These are phyloP conservation scores for Hibiscus mutabilis DNA, from an alignment of 345 rosid genomes.

Conservation along the genomic window DNA sequence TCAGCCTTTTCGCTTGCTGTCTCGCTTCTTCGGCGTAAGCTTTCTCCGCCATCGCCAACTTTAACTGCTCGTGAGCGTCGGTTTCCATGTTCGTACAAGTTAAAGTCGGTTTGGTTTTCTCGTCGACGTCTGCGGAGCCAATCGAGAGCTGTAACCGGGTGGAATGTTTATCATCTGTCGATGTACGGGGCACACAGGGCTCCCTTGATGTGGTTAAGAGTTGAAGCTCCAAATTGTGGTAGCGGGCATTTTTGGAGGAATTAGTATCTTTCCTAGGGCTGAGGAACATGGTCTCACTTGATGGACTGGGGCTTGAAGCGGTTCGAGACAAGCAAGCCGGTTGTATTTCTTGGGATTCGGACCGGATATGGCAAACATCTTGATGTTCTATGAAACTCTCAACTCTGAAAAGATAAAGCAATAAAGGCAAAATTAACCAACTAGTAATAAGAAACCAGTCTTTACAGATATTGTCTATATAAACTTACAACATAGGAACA, in stretches of 20 bases:
- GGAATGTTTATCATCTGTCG: conserved; percentile 30
- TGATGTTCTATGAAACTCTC: conserved; percentile 97
- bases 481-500: no score
- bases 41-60: conserved; percentile 57
- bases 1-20: conserved; percentile 54
- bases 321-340: conserved; percentile 51
- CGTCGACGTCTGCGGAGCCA: conserved; percentile 38
- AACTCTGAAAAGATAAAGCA: conserved; percentile 37
- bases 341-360: conserved; percentile 38
- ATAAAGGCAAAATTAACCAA: neutral
- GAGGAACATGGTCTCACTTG: conserved; percentile 36
- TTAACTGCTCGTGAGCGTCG: conserved; percentile 34
- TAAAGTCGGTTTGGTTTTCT: conserved; percentile 17
- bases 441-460: neutral
- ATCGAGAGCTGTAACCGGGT: conserved; percentile 61
- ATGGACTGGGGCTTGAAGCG: conserved; percentile 58
- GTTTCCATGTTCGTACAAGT: conserved; percentile 11
- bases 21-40: conserved; percentile 57
- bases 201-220: conserved; percentile 29
- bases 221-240: conserved; percentile 64
- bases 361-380: conserved; percentile 57
- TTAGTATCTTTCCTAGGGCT: conserved; percentile 20
- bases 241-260: conserved; percentile 13
- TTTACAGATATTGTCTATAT: neutral
- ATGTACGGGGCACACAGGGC: conserved; percentile 15